phyloP scores from a whole-genome alignment of 768 basidiomycete species.

The Phylloporus sp. region DNA sequence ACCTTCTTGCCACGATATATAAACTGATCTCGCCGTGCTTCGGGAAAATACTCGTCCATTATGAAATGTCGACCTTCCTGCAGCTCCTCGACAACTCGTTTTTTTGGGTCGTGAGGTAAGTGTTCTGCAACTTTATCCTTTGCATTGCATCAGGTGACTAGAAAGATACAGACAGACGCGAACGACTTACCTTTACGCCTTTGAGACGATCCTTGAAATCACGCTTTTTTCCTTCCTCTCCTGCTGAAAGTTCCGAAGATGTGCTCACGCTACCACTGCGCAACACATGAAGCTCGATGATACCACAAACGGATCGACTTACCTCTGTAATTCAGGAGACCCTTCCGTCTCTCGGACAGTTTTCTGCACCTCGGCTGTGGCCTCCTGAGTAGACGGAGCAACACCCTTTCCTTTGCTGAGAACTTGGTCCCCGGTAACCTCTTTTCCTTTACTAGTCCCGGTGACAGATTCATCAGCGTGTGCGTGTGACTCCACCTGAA shows the following conservation, averaged over 20 bases:
- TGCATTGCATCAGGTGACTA: neutral
- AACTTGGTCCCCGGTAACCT: slow-evolving; percentile 27
- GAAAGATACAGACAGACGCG: neutral
- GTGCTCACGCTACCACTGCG: slow-evolving; percentile 24
- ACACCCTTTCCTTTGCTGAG: slow-evolving; percentile 15
- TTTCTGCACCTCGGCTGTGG: slow-evolving; percentile 1
- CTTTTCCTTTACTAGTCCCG: slow-evolving; percentile 32
- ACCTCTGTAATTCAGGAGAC: slow-evolving; percentile 11
- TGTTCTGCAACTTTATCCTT: slow-evolving; percentile 49
- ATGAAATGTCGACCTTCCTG: slow-evolving; percentile 67
- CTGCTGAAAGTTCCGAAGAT: slow-evolving; percentile 4
- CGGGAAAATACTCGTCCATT: slow-evolving; percentile 82
- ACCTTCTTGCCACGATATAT: slow-evolving; percentile 94
- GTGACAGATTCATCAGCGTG: slow-evolving; percentile 41
- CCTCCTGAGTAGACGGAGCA: slow-evolving; percentile 12
- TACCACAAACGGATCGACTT: neutral
- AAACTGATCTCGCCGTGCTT: slow-evolving; percentile 88
- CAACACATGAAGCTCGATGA: neutral
- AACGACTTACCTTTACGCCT: slow-evolving; percentile 27
- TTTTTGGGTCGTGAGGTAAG: slow-evolving; percentile 68
- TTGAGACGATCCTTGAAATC: slow-evolving; percentile 31
- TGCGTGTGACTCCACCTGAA: slow-evolving; percentile 47
- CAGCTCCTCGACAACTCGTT: slow-evolving; percentile 47
- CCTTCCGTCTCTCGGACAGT: slow-evolving; percentile 1
- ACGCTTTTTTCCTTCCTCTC: slow-evolving; percentile 38